Base-by-base conservation (phyloP, 176 grass and related monocot species). In the Carex kokanica region DNA sequence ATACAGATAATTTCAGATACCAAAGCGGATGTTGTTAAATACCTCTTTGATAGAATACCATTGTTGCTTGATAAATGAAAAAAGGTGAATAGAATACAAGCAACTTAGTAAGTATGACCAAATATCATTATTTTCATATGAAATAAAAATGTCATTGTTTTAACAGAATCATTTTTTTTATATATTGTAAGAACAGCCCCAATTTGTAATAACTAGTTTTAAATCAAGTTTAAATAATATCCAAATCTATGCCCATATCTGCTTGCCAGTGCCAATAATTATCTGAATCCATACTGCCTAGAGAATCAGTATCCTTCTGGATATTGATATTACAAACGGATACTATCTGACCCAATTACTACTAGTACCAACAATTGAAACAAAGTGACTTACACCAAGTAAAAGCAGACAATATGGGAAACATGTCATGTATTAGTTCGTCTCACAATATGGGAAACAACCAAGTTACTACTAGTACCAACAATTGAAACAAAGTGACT, bases 401-500 rank as follows among this genome's bases (percentile, higher is more conserved):
- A n/a, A n/a, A n/a, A n/a, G n/a, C n/a, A n/a, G n/a, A n/a, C n/a
- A n/a, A n/a, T n/a, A n/a, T n/a, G n/a, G n/a, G n/a, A n/a, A n/a
- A 74, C 21, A 68, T 15, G 13, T 71, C 67, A 20, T 45, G 67
- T 36, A 79, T 53, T 36, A 1, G 8, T 62, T 80, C 54, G 18
- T 55, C 54, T 32, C 49, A 32, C 25, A 53, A 56, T 16, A 81
- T 43, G 9, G 13, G 40, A 82, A 62, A 82, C 36, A 47, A 59
- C 60, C 14, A 54, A 27, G 13, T 56, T 55, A 78, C 55, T 64
- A 67, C 20, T 15, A 55, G 62, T 63, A 85, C 2, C 80, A 61
- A 40, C 34, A 69, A 84, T 74, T 65, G 66, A 83, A 31, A 62
- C 47, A 56, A 88, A 84, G 84, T 87, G 59, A 56, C 90, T 90